A percentile compares a stretch with the other conserved stretches of the same genome.
phyloP scores from a whole-genome alignment of 176 grass and related monocot species.

The Pontederia paniculata region DNA sequence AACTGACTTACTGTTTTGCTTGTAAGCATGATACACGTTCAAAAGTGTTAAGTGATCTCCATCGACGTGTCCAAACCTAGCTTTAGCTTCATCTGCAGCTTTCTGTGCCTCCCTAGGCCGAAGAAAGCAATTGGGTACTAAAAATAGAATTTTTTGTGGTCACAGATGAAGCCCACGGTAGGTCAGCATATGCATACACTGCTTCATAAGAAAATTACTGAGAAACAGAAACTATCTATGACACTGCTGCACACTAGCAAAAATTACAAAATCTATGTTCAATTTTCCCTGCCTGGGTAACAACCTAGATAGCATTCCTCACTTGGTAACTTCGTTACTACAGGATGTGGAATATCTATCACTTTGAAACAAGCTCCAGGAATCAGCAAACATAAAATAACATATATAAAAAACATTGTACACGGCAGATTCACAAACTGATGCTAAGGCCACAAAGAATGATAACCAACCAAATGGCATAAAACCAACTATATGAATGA shows the following conservation, averaged over 20 bases:
- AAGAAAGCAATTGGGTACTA: conserved; percentile 99
- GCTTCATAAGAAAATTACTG: conserved; percentile 73
- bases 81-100: conserved; percentile 90
- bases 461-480: no score
- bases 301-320: conserved; percentile 34
- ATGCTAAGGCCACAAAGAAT: no score
- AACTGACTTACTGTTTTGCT: conserved; percentile 68
- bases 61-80: conserved; percentile 82
- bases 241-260: conserved; percentile 34
- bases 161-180: conserved; percentile 70
- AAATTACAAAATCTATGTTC: conserved; percentile 26
- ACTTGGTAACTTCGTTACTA: not conserved
- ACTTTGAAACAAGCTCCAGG: no score
- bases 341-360: no score
- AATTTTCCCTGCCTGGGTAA: conserved; percentile 44
- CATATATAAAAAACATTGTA: no score
- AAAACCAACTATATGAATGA: no score
- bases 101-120: conserved; percentile 98
- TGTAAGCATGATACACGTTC: conserved; percentile 95
- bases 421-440: no score
- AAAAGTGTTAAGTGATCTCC: conserved; percentile 90
- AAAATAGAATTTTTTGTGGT: conserved; percentile 67
- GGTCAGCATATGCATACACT: conserved; percentile 90
- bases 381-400: no score
- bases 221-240: conserved; percentile 90